Conservation (phyloP, 257 asterid species). For the Solanum piurae region DNA sequence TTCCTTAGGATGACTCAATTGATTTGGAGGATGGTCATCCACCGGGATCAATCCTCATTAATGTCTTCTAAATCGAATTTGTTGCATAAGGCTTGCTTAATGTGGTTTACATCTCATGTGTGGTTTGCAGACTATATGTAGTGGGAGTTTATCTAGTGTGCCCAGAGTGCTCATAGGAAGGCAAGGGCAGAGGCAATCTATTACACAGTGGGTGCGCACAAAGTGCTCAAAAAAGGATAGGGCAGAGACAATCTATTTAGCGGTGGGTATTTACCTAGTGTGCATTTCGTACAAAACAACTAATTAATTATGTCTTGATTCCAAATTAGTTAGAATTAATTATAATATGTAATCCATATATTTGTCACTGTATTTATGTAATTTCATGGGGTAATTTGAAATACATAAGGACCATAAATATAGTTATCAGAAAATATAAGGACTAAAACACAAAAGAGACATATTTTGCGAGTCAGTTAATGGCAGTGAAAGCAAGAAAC, state of each 20-base stretch:
- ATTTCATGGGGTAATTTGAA: neutral
- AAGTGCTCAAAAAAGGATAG: neutral
- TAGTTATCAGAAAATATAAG: neutral
- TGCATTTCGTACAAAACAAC: neutral
- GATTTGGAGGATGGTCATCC: rapidly evolving
- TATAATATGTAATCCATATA: neutral
- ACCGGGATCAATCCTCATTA: too few relatives aligned
- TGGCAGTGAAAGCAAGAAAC: neutral
- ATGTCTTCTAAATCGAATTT: rapidly evolving
- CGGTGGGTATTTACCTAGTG: too few relatives aligned
- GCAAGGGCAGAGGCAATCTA: neutral
- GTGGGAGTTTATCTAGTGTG: too few relatives aligned
- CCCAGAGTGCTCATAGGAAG: neutral
- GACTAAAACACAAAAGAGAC: neutral
- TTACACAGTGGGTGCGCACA: neutral
- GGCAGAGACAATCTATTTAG: neutral
- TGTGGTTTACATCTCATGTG: rapidly evolving
- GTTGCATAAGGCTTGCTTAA: rapidly evolving
- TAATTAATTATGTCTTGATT: neutral
- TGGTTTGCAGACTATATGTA: rapidly evolving
- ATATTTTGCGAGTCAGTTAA: too few relatives aligned
- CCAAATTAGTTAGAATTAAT: neutral
- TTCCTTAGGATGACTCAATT: rapidly evolving
- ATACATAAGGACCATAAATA: neutral
- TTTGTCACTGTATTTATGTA: neutral